Conservation (phyloP, 441 rosid species). For the Syzygium syzygioides region DNA sequence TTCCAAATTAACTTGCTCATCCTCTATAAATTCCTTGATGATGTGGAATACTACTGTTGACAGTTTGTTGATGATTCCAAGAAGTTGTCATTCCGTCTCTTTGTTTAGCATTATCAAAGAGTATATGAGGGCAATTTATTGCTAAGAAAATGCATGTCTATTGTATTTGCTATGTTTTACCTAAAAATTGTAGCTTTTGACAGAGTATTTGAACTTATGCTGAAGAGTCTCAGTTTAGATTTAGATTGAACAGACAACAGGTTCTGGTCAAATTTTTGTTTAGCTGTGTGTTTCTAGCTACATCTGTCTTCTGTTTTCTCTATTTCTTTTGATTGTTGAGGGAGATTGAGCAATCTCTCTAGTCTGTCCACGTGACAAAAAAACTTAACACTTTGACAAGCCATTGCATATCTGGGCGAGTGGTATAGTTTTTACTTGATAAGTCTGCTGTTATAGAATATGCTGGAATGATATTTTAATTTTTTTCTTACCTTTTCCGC, state of each 20-base stretch:
- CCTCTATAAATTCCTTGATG: conserved; percentile 5
- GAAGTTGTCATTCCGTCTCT: neutral
- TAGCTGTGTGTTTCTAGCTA: neutral
- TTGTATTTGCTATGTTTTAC: neutral
- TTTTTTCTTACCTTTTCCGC: neutral
- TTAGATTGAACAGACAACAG: neutral
- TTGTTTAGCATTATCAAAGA: neutral
- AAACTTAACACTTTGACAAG: neutral
- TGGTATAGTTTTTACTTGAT: neutral
- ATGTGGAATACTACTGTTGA: neutral
- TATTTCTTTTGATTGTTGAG: neutral
- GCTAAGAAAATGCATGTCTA: neutral
- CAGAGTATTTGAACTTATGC: neutral
- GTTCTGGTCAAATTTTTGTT: neutral
- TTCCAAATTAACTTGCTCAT: neutral
- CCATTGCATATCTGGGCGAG: neutral
- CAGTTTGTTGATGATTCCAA: neutral
- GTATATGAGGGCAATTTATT: neutral
- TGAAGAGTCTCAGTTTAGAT: neutral
- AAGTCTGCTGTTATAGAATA: neutral
- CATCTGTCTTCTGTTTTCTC: neutral
- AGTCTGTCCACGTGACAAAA: neutral
- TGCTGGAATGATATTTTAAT: neutral
- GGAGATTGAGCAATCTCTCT: neutral
- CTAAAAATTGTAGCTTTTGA: neutral